Percentiles rank a stretch among this genome's conserved stretches.
Conservation (phyloP, 768 basidiomycete genomes). For the Agaricus blazei region DNA sequence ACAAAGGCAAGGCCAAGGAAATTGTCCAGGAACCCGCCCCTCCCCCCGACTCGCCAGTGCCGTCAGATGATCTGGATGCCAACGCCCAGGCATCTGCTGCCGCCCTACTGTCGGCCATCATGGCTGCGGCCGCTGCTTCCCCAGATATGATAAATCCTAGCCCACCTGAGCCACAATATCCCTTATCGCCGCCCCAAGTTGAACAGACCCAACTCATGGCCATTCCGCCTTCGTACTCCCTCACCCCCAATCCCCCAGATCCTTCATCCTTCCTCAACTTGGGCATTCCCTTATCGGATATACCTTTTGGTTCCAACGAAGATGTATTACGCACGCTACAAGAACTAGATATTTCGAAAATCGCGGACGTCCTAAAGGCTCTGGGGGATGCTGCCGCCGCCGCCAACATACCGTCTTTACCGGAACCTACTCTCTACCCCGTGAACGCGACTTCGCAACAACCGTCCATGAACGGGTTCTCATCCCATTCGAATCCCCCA, state of each 20-base stretch:
- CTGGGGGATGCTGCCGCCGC: slow-evolving; percentile 54
- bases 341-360: slow-evolving; percentile 66
- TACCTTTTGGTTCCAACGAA: slow-evolving; percentile 55
- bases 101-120: slow-evolving; percentile 60
- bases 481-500: slow-evolving; percentile 33
- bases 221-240: slow-evolving; percentile 19
- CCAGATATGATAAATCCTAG: slow-evolving; percentile 10
- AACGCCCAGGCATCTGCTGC: slow-evolving; percentile 45
- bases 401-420: slow-evolving; percentile 28
- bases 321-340: slow-evolving; percentile 71
- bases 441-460: slow-evolving; percentile 19
- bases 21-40: slow-evolving; percentile 5
- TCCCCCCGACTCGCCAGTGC: slow-evolving; percentile 5
- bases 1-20: slow-evolving; percentile 29
- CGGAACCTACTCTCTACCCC: slow-evolving; percentile 17
- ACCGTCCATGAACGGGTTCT: slow-evolving; percentile 35
- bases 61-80: slow-evolving; percentile 26
- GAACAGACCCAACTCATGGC: slow-evolving; percentile 21
- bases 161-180: slow-evolving; percentile 4
- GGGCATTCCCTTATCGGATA: slow-evolving; percentile 28
- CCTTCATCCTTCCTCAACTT: slow-evolving; percentile 11
- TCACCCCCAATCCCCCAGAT: slow-evolving; percentile 13
- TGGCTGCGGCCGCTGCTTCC: slow-evolving; percentile 56
- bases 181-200: not conserved
- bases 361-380: slow-evolving; percentile 61